Evolutionary conservation across 495 filamentous ascomycete genomes (phyloP).

Genomic region (Chaetomidium leptoderma): DNA sequence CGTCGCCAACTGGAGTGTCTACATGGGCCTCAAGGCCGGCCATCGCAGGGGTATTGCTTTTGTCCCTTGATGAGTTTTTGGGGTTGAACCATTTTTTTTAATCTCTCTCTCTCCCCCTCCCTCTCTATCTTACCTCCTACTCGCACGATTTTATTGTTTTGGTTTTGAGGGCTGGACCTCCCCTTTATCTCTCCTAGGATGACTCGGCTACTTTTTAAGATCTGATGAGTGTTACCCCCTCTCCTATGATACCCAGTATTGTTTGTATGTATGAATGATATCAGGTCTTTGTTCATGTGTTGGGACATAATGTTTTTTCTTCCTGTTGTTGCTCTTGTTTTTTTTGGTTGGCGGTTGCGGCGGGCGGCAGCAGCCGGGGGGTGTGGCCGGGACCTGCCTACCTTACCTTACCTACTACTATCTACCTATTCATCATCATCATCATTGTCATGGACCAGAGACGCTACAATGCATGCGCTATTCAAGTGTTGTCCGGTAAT

Average conservation of each 20-base stretch:
- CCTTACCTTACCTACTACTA: no score
- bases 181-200: background rate
- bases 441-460: no score
- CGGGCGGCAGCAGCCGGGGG: no score
- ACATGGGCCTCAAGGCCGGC: slow-evolving; percentile 30
- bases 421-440: no score
- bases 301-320: background rate
- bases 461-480: no score
- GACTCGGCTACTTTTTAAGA: background rate
- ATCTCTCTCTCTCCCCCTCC: background rate
- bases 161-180: background rate
- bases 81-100: background rate
- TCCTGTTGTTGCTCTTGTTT: background rate
- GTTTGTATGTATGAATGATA: slow-evolving; percentile 3
- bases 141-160: background rate
- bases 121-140: background rate
- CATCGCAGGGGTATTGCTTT: slow-evolving; percentile 29
- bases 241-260: slow-evolving; percentile 24
- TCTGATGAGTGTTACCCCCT: slow-evolving; percentile 8
- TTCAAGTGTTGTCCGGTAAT: no score
- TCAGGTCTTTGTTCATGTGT: background rate
- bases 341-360: background rate
- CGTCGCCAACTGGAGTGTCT: slow-evolving; percentile 31
- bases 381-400: no score
- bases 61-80: background rate